A percentile compares a stretch with the other conserved stretches of the same genome.
Conservation (phyloP, 305 asterid genomes). For the Galium porrigens region DNA sequence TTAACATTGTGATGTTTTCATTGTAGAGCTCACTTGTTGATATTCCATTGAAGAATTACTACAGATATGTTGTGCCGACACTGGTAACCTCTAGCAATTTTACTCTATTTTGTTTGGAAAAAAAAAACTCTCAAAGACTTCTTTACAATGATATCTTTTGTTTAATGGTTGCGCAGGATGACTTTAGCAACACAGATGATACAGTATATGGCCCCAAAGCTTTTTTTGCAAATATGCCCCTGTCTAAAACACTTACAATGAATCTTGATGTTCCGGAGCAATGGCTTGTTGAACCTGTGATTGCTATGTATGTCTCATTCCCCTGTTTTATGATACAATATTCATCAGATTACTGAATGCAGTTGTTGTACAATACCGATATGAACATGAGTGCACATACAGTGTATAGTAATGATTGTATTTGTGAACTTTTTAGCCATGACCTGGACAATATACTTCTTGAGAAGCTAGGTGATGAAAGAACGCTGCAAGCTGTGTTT, state of each 20-base stretch:
- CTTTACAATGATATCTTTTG: constrained; percentile 20
- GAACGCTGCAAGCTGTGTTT: constrained; percentile 84
- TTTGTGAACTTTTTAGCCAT: constrained; percentile 42
- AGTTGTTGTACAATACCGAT: neutral
- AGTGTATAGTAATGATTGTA: neutral
- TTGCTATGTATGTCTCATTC: constrained; percentile 60
- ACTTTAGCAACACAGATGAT: constrained; percentile 64
- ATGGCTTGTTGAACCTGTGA: constrained; percentile 90
- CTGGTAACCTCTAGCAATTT: constrained; percentile 39
- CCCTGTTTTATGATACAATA: neutral
- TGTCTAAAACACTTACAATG: constrained; percentile 94
- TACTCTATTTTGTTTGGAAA: constrained; percentile 5
- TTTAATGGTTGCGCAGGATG: constrained; percentile 50
- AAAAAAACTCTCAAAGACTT: constrained; percentile 15
- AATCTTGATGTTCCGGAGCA: constrained; percentile 98
- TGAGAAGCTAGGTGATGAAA: constrained; percentile 78
- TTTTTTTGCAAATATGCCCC: constrained; percentile 95
- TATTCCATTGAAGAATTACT: constrained; percentile 96
- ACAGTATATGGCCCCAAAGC: constrained; percentile 78
- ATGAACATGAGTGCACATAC: neutral
- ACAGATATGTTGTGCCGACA: constrained; percentile 86
- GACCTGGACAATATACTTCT: constrained; percentile 94
- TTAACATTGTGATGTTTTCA: constrained; percentile 19
- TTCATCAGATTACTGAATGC: neutral
- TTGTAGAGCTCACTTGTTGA: constrained; percentile 90